A percentile compares a stretch with the other conserved stretches of the same genome.
Evolutionary conservation across 768 basidiomycete genomes (phyloP).

Genomic region (Filobasidium wieringae): DNA sequence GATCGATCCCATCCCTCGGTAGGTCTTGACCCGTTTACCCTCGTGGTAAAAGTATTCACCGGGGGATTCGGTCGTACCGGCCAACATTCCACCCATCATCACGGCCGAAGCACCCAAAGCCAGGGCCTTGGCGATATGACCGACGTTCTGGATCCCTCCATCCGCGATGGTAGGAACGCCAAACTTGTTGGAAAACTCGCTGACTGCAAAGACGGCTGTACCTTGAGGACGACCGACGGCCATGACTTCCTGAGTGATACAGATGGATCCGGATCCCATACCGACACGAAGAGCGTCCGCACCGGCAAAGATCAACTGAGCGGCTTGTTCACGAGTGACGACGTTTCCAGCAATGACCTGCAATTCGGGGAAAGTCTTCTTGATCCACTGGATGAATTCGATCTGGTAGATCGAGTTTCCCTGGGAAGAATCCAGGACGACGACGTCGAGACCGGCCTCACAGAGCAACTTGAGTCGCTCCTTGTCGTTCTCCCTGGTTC

Average conservation of each 20-base stretch:
- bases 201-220: conserved; percentile 90
- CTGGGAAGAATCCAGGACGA: conserved; percentile 88
- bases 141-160: conserved; percentile 88
- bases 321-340: conserved; percentile 94
- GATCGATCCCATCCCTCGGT: conserved; percentile 94
- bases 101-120: conserved; percentile 87
- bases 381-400: conserved; percentile 92
- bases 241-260: conserved; percentile 99
- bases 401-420: conserved; percentile 89
- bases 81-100: conserved; percentile 96
- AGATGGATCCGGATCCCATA: conserved; percentile 97
- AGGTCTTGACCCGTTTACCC: conserved; percentile 96
- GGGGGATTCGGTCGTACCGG: conserved; percentile 91
- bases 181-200: conserved; percentile 81
- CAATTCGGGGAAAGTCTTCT: conserved; percentile 65
- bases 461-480: conserved; percentile 75
- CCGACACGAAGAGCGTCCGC: conserved; percentile 92
- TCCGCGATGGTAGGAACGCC: conserved; percentile 95
- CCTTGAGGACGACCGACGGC: conserved; percentile 97
- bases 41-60: conserved; percentile 99
- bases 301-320: conserved; percentile 80
- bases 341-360: conserved; percentile 97
- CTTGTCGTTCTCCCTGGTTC: conserved; percentile 77
- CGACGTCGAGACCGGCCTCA: conserved; percentile 89
- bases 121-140: conserved; percentile 94